Conservation (phyloP, 1,284 basidiomycete species). For the Sanghuangporus sanghuang region DNA sequence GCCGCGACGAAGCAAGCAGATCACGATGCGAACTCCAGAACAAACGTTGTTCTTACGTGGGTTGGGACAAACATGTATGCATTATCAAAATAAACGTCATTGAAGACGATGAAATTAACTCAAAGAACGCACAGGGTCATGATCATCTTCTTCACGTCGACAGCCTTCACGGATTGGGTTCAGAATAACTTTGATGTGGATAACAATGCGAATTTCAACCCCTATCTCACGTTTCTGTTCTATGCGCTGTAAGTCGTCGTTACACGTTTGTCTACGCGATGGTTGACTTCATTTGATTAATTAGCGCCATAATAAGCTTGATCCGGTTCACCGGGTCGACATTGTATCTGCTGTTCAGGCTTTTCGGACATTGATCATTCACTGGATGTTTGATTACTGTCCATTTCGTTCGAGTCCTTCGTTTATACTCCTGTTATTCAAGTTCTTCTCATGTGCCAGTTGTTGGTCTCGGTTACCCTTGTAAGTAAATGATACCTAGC, state of each 20-base stretch:
- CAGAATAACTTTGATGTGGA: slow-evolving; percentile 43
- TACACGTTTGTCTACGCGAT: background rate
- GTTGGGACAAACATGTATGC: slow-evolving; percentile 78
- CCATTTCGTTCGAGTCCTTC: background rate
- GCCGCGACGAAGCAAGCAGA: slow-evolving; percentile 89
- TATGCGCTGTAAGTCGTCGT: slow-evolving; percentile 59
- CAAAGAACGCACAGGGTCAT: slow-evolving; percentile 43
- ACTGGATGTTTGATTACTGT: slow-evolving; percentile 4
- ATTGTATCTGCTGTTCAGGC: slow-evolving; percentile 72
- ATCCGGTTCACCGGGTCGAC: slow-evolving; percentile 76
- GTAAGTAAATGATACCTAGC: background rate
- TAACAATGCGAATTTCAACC: slow-evolving; percentile 65
- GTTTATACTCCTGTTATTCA: background rate
- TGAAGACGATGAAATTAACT: slow-evolving; percentile 16
- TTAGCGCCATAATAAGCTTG: slow-evolving; percentile 70
- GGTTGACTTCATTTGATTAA: slow-evolving; percentile 12
- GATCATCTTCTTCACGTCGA: slow-evolving; percentile 80
- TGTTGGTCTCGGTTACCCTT: background rate
- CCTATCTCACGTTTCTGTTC: slow-evolving; percentile 82
- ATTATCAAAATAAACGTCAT: slow-evolving; percentile 9
- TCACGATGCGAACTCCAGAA: slow-evolving; percentile 75
- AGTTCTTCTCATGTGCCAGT: background rate
- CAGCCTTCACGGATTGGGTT: slow-evolving; percentile 65
- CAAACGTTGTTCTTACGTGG: slow-evolving; percentile 84
- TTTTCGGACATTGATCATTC: slow-evolving; percentile 44